phyloP scores from a whole-genome alignment of 176 grass and related monocot species.

The Oryza meridionalis region DNA sequence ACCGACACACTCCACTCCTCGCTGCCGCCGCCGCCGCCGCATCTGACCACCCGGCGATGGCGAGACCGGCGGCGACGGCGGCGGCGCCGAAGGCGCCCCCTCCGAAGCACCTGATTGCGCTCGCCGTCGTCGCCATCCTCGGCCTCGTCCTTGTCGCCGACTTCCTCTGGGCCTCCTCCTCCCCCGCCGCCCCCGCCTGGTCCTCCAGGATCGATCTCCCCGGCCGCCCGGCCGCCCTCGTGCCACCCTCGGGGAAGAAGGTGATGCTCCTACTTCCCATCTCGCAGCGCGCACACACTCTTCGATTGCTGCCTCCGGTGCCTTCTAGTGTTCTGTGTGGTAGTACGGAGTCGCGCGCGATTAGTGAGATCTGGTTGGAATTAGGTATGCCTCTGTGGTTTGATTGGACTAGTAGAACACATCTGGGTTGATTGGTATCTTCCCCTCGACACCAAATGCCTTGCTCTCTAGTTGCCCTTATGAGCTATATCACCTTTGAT shows the following conservation, averaged over 20 bases:
- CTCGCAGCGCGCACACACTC: not conserved
- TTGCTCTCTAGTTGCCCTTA: not conserved
- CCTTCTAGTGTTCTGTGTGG: not conserved
- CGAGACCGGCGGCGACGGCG: slow-evolving; percentile 47
- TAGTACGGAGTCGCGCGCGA: not conserved
- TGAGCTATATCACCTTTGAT: not conserved
- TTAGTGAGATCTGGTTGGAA: slow-evolving; percentile 39
- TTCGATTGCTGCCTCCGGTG: not conserved
- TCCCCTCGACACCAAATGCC: slow-evolving; percentile 17
- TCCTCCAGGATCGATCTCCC: slow-evolving; percentile 50
- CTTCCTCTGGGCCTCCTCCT: slow-evolving; percentile 74
- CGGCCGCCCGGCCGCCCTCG: slow-evolving; percentile 7
- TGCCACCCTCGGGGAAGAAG: slow-evolving; percentile 28
- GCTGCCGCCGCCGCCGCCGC: not conserved
- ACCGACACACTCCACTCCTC: slow-evolving; percentile 36
- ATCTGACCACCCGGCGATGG: slow-evolving; percentile 51
- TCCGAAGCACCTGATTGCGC: slow-evolving; percentile 56
- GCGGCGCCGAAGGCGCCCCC: slow-evolving; percentile 42
- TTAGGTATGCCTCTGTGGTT: not conserved
- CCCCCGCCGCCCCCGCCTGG: slow-evolving; percentile 43
- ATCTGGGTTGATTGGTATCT: slow-evolving; percentile 14
- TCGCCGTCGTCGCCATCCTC: slow-evolving; percentile 63
- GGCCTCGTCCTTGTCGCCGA: slow-evolving; percentile 73
- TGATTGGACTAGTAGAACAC: not conserved
- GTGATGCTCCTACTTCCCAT: slow-evolving; percentile 35